A percentile compares a stretch with the other conserved stretches of the same genome.
Evolutionary conservation across 1,284 basidiomycete genomes (phyloP).

Genomic region (Hymenochaete sp.): DNA sequence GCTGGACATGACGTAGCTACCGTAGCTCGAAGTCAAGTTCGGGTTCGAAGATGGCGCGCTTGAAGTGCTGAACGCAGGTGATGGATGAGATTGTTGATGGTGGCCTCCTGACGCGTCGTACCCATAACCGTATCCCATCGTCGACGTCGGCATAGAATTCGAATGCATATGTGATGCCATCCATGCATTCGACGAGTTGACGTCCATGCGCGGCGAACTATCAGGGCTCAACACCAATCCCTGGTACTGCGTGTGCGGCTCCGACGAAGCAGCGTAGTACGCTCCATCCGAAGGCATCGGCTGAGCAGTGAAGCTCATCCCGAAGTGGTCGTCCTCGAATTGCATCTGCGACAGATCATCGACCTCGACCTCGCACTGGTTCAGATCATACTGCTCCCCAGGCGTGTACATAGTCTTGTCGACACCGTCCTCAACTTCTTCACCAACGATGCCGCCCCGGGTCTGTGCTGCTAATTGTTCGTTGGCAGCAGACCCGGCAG

Average conservation of each 20-base stretch:
- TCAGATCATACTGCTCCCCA: constrained; percentile 18
- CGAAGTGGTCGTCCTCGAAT: constrained; percentile 47
- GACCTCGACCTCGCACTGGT: constrained; percentile 54
- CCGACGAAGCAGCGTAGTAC: constrained; percentile 4
- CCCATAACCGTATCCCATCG: constrained; percentile 21
- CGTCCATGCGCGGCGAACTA: constrained; percentile 15
- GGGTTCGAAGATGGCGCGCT: constrained; percentile 22
- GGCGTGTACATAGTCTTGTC: constrained; percentile 23
- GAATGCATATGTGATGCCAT: constrained; percentile 10
- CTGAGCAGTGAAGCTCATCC: constrained; percentile 50
- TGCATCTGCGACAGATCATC: constrained; percentile 18
- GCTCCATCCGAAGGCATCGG: constrained; percentile 18
- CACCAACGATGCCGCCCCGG: too few relatives aligned
- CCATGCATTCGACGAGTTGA: constrained; percentile 6
- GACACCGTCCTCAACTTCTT: constrained; percentile 24
- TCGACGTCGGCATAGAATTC: constrained; percentile 14
- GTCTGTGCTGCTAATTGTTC: too few relatives aligned
- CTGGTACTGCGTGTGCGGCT: constrained; percentile 2
- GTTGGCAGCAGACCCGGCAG: constrained; percentile 23
- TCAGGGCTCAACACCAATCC: constrained; percentile 15
- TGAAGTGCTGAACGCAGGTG: constrained; percentile 35
- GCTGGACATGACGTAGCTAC: constrained; percentile 16
- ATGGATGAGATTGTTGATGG: constrained; percentile 20
- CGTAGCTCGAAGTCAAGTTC: constrained; percentile 16
- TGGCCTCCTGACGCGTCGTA: neutral